These are phyloP conservation scores for Meredithiella fracta DNA, from an alignment of 2,329 filamentous ascomycete species.

Conservation along the genomic window DNA sequence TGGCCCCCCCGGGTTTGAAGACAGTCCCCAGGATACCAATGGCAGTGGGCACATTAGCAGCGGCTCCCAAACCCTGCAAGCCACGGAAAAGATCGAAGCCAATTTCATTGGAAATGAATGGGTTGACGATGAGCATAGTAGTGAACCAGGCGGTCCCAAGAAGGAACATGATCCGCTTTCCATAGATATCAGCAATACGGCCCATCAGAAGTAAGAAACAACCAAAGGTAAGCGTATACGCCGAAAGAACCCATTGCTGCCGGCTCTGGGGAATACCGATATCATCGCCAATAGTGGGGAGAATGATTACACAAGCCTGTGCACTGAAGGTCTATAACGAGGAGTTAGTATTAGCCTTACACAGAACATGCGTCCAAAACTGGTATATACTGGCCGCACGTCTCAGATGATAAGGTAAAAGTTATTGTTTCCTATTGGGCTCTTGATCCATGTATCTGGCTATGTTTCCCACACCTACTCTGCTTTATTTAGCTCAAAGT, in stretches of 20 bases:
- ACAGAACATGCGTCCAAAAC: background rate
- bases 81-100: slow-evolving; percentile 50
- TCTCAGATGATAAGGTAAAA: background rate
- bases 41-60: slow-evolving; percentile 53
- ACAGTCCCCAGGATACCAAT: slow-evolving; percentile 54
- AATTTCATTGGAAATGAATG: slow-evolving; percentile 50
- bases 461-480: background rate
- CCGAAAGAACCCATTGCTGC: slow-evolving; percentile 50
- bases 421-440: background rate
- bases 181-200: slow-evolving; percentile 49
- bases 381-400: background rate
- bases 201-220: slow-evolving; percentile 54
- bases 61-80: slow-evolving; percentile 50
- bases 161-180: slow-evolving; percentile 49
- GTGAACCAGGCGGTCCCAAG: slow-evolving; percentile 48
- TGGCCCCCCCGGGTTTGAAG: slow-evolving; percentile 49
- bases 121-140: slow-evolving; percentile 39
- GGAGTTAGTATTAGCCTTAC: slow-evolving; percentile 12
- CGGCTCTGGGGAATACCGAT: slow-evolving; percentile 40
- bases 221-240: slow-evolving; percentile 49
- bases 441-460: background rate
- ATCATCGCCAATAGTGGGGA: slow-evolving; percentile 42
- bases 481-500: background rate
- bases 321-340: slow-evolving; percentile 33
- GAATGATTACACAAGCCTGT: slow-evolving; percentile 44